A percentile compares a stretch with the other conserved stretches of the same genome.
These are phyloP conservation scores for Brassica napus DNA, from an alignment of 345 rosid genomes.

Conservation along the genomic window DNA sequence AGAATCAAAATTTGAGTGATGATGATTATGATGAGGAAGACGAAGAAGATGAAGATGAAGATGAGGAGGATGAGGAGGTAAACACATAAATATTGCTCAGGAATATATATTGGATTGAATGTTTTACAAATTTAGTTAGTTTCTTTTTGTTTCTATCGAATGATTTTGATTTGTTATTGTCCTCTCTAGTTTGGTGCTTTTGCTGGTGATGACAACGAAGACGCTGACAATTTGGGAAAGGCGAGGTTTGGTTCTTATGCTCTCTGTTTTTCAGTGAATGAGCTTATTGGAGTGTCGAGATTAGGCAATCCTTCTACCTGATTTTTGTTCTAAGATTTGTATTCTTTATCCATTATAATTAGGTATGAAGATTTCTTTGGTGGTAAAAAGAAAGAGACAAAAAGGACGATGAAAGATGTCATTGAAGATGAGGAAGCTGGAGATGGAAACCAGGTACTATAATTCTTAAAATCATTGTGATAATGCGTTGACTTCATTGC, in stretches of 20 bases:
- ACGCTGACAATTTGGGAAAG: constrained; percentile 39
- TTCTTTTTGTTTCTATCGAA: not conserved
- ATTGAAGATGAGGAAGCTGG: constrained; percentile 54
- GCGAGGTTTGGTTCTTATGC: constrained; percentile 46
- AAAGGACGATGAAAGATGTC: constrained; percentile 42
- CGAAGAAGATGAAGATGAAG: constrained; percentile 26
- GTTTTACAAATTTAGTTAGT: not conserved
- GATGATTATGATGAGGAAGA: constrained; percentile 38
- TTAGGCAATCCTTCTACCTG: not conserved
- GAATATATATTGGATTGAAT: not conserved
- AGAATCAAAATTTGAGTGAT: constrained; percentile 39
- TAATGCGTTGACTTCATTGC: constrained; percentile 6
- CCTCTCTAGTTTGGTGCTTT: constrained; percentile 55
- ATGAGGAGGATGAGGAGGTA: constrained; percentile 36
- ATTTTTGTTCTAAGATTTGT: not conserved
- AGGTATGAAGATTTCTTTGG: constrained; percentile 91
- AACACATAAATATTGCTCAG: not conserved
- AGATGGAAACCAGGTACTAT: constrained; percentile 44
- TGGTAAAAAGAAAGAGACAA: constrained; percentile 44
- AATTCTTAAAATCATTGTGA: not conserved
- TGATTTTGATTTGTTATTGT: constrained; percentile 18
- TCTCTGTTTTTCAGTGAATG: constrained; percentile 11
- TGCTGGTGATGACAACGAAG: constrained; percentile 48
- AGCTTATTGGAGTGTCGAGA: not conserved
- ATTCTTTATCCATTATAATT: constrained; percentile 4